Conservation (phyloP, 2,329 filamentous ascomycete genomes). For the Phyllachora maydis region DNA sequence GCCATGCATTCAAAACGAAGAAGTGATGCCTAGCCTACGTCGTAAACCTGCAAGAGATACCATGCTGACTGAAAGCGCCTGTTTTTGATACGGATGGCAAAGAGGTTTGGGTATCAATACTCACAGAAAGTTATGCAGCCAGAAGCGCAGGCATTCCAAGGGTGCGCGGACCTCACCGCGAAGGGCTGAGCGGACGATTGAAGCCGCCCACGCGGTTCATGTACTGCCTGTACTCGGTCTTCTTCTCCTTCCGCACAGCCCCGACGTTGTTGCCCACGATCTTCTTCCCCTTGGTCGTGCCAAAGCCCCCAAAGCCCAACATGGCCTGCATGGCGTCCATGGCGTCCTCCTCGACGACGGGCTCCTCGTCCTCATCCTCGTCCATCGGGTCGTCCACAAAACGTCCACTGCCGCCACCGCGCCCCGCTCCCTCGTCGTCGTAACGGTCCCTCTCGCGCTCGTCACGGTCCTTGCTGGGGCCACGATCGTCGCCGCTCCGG, state of each 20-base stretch:
- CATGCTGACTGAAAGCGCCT: too few species aligned
- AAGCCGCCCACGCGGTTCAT: slow-evolving; percentile 77
- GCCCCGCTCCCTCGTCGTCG: slow-evolving; percentile 5
- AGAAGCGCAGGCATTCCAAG: too few species aligned
- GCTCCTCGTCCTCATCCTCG: slow-evolving; percentile 24
- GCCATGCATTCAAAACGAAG: too few species aligned
- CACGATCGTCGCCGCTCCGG: too few species aligned
- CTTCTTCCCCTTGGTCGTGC: slow-evolving; percentile 73
- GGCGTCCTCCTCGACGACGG: slow-evolving; percentile 42
- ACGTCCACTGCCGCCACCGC: too few species aligned
- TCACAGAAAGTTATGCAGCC: too few species aligned
- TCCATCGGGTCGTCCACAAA: slow-evolving; percentile 13
- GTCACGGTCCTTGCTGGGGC: slow-evolving; percentile 1
- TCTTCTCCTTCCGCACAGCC: slow-evolving; percentile 77
- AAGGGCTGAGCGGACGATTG: slow-evolving; percentile 58
- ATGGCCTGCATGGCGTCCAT: slow-evolving; percentile 57
- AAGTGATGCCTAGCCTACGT: too few species aligned
- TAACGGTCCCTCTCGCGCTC: slow-evolving; percentile 4
- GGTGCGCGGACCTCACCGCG: too few species aligned
- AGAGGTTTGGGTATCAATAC: too few species aligned
- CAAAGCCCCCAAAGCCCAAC: slow-evolving; percentile 83
- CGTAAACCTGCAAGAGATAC: too few species aligned
- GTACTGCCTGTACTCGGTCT: slow-evolving; percentile 88
- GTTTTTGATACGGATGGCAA: too few species aligned
- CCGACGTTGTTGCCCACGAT: slow-evolving; percentile 73